phyloP scores from a whole-genome alignment of 2,329 filamentous ascomycete genomes.

The Penicillium freii region DNA sequence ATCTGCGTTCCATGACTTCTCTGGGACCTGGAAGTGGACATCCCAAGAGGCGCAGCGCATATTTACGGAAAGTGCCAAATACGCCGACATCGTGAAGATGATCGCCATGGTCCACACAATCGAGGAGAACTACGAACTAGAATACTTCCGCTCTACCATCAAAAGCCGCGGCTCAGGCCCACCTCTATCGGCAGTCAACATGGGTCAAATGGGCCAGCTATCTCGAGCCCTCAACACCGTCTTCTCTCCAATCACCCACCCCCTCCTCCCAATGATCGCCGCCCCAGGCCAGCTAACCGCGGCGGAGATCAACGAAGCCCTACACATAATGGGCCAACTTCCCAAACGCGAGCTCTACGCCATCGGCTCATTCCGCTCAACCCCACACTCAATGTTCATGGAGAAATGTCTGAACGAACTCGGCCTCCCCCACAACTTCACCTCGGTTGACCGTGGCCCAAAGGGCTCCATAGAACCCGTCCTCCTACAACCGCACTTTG shows the following conservation, averaged over 20 bases:
- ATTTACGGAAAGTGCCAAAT: conserved; percentile 68
- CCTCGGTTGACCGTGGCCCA: conserved; percentile 68
- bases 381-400: conserved; percentile 78
- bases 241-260: conserved; percentile 85
- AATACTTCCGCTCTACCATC: conserved; percentile 80
- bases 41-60: conserved; percentile 68
- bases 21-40: conserved; percentile 79
- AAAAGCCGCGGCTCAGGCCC: conserved; percentile 66
- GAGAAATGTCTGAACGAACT: conserved; percentile 80
- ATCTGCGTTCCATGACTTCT: conserved; percentile 90
- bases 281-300: conserved; percentile 83
- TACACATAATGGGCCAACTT: conserved; percentile 76
- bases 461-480: conserved; percentile 68
- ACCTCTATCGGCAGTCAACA: conserved; percentile 79
- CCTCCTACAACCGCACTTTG: conserved; percentile 71
- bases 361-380: conserved; percentile 70
- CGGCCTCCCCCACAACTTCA: conserved; percentile 79
- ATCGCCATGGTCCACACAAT: conserved; percentile 77
- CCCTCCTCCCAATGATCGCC: conserved; percentile 76
- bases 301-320: conserved; percentile 76
- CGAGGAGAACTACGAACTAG: conserved; percentile 85
- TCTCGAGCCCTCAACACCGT: conserved; percentile 81
- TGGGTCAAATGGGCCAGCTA: conserved; percentile 82
- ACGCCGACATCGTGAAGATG: conserved; percentile 88
- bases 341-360: conserved; percentile 78